Conservation (phyloP, 306 rosid species). For the Prunus mira region DNA sequence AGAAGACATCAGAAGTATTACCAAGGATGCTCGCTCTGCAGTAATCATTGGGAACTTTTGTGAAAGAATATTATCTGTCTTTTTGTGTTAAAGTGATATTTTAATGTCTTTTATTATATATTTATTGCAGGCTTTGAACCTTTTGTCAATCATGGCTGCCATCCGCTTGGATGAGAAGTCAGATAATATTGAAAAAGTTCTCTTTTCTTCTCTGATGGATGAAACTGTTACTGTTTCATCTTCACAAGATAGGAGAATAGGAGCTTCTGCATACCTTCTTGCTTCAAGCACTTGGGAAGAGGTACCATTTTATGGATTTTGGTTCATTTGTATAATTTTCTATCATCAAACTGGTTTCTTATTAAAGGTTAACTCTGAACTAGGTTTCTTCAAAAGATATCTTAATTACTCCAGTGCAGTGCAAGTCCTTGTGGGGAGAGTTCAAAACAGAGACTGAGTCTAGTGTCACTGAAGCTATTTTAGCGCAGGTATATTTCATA, state of each 20-base stretch:
- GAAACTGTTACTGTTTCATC: slow-evolving; percentile 40
- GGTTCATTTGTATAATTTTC: slow-evolving; percentile 9
- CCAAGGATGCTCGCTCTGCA: slow-evolving; percentile 67
- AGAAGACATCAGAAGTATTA: slow-evolving; percentile 72
- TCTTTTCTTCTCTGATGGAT: slow-evolving; percentile 54
- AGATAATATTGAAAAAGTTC: slow-evolving; percentile 57
- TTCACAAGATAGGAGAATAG: slow-evolving; percentile 38
- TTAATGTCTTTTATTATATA: background rate
- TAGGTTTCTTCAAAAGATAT: slow-evolving; percentile 62
- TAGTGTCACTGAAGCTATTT: slow-evolving; percentile 70
- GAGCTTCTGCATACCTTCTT: slow-evolving; percentile 54
- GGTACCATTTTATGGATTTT: slow-evolving; percentile 49
- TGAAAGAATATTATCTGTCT: background rate
- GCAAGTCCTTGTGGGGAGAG: slow-evolving; percentile 90
- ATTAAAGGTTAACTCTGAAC: slow-evolving; percentile 14
- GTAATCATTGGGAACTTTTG: slow-evolving; percentile 29
- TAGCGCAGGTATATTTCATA: slow-evolving; percentile 60
- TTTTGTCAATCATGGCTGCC: slow-evolving; percentile 75
- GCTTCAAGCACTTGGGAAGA: slow-evolving; percentile 90
- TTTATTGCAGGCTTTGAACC: slow-evolving; percentile 62
- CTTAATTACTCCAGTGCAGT: slow-evolving; percentile 73
- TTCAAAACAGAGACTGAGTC: slow-evolving; percentile 79
- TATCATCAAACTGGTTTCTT: slow-evolving; percentile 14
- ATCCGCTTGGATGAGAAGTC: slow-evolving; percentile 81
- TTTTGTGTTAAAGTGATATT: background rate